A percentile compares a stretch with the other conserved stretches of the same genome.
phyloP scores from a whole-genome alignment of 1,139 yeast species.

The Waltiozyma sp. region DNA sequence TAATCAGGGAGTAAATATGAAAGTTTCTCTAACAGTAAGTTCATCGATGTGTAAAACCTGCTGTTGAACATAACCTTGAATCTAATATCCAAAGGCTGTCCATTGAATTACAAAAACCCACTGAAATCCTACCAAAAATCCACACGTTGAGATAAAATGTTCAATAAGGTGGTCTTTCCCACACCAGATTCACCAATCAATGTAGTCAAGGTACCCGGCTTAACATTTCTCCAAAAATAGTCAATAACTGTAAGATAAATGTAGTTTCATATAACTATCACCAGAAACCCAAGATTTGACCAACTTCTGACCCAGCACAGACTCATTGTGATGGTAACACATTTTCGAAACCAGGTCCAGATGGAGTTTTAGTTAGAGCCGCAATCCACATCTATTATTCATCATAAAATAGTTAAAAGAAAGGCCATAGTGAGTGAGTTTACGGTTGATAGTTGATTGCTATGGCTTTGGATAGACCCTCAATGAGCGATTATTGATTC shows the following conservation, averaged over 20 bases:
- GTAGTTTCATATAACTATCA: slow-evolving; percentile 28
- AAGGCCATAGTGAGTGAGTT: too few relatives aligned
- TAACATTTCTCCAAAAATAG: slow-evolving; percentile 43
- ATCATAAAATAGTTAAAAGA: too few relatives aligned
- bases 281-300: slow-evolving; percentile 33
- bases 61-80: slow-evolving; percentile 45
- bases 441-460: too few relatives aligned
- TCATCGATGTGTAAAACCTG: slow-evolving; percentile 43
- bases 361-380: neutral
- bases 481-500: too few relatives aligned
- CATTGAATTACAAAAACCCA: slow-evolving; percentile 46
- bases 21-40: slow-evolving; percentile 61
- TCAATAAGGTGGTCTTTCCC: slow-evolving; percentile 56
- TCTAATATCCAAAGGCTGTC: slow-evolving; percentile 30
- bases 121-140: slow-evolving; percentile 41
- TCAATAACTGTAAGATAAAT: slow-evolving; percentile 28
- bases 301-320: slow-evolving; percentile 36
- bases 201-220: slow-evolving; percentile 50
- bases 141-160: slow-evolving; percentile 44
- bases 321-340: slow-evolving; percentile 30
- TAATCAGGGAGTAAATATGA: slow-evolving; percentile 53
- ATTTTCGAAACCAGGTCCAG: slow-evolving; percentile 36
- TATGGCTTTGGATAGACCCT: too few relatives aligned
- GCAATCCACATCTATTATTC: neutral
- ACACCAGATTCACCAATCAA: slow-evolving; percentile 70